Evolutionary conservation across 805 yeast genomes (phyloP).

Genomic region (Kodamaea restingae): DNA sequence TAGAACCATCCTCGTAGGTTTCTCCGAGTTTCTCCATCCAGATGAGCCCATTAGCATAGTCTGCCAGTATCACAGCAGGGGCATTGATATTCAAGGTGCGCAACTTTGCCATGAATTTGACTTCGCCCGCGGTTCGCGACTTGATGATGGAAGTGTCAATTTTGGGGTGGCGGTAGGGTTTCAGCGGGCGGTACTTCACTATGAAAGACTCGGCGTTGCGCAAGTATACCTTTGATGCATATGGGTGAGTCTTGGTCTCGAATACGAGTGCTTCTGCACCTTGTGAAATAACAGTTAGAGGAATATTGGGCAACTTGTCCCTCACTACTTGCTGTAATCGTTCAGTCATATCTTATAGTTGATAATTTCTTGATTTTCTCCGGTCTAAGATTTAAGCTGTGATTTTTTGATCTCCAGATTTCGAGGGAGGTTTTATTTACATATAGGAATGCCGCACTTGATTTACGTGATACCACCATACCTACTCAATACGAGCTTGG

Average conservation of each 20-base stretch:
- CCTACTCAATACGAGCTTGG: conserved; percentile 34
- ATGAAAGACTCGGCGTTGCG: conserved; percentile 43
- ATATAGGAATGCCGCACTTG: conserved; percentile 12
- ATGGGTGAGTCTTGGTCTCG: conserved; percentile 62
- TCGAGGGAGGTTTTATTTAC: not conserved
- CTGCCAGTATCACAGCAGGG: conserved; percentile 74
- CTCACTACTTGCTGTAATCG: conserved; percentile 6
- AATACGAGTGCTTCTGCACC: conserved; percentile 91
- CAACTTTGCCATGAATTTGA: conserved; percentile 63
- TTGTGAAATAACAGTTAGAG: conserved; percentile 61
- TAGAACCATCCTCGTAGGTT: conserved; percentile 43
- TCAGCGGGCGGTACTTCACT: conserved; percentile 82
- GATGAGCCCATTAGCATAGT: conserved; percentile 70
- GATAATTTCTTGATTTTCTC: no score
- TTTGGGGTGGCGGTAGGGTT: conserved; percentile 83
- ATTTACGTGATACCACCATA: conserved; percentile 42
- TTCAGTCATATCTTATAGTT: conserved; percentile 4
- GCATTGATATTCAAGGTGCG: conserved; percentile 55
- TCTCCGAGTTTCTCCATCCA: conserved; percentile 85
- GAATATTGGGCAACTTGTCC: conserved; percentile 41
- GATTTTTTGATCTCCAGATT: not conserved
- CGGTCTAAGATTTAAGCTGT: not conserved
- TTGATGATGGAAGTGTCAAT: conserved; percentile 75
- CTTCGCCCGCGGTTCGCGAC: conserved; percentile 80
- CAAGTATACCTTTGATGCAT: conserved; percentile 30